These are phyloP conservation scores for Fusarium sp. DNA, from an alignment of 2,329 filamentous ascomycete genomes.

Conservation along the genomic window DNA sequence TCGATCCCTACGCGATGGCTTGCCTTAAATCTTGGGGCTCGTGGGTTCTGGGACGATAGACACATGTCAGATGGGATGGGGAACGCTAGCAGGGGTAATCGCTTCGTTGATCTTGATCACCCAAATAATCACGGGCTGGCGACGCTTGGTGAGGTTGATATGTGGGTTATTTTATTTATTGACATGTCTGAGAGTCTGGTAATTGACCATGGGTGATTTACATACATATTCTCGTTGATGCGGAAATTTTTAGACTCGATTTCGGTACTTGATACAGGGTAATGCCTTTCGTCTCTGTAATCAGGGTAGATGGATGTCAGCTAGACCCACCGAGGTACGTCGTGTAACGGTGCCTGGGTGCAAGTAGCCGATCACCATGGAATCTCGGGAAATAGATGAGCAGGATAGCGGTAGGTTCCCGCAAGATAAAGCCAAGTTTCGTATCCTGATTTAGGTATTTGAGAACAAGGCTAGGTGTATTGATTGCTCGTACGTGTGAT, in stretches of 20 bases:
- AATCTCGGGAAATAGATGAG: constrained; percentile 9
- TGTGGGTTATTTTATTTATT: constrained; percentile 30
- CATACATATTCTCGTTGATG: background rate
- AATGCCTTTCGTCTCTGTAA: background rate
- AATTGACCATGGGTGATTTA: background rate
- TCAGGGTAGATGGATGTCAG: background rate
- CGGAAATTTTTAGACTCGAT: background rate
- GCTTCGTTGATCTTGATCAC: constrained; percentile 43
- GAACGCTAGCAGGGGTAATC: constrained; percentile 40
- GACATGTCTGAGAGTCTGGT: background rate
- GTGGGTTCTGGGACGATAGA: constrained; percentile 43
- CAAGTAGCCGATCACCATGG: constrained; percentile 20
- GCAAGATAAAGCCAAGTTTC: constrained; percentile 19
- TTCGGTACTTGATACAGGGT: constrained; percentile 12
- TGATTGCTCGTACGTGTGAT: background rate
- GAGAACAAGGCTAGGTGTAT: background rate
- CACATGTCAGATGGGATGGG: constrained; percentile 44
- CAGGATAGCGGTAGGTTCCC: constrained; percentile 30
- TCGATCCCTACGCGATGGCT: constrained; percentile 38
- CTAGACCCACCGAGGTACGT: constrained; percentile 4
- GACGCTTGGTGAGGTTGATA: constrained; percentile 9
- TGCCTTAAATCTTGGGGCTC: constrained; percentile 40
- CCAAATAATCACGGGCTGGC: constrained; percentile 11
- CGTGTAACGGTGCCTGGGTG: constrained; percentile 27
- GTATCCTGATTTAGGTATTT: constrained; percentile 37